phyloP scores from a whole-genome alignment of 108 stramenopile genomes.

The Schizochytrium sp. region DNA sequence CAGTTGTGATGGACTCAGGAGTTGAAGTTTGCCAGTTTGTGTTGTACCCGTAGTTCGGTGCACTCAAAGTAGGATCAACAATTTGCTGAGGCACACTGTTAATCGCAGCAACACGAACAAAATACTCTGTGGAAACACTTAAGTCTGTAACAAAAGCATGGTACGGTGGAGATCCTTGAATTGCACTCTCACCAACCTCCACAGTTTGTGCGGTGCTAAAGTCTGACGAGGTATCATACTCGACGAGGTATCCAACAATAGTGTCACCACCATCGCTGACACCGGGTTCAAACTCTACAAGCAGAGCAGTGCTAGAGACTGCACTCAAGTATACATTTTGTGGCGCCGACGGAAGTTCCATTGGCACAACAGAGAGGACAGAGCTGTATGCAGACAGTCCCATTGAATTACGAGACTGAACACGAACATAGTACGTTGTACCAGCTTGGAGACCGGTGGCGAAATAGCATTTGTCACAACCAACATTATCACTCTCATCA shows the following conservation, averaged over 20 bases:
- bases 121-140: slow-evolving; percentile 75
- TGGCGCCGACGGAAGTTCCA: slow-evolving; percentile 73
- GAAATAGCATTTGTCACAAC: slow-evolving; percentile 81
- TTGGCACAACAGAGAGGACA: slow-evolving; percentile 70
- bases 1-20: background rate
- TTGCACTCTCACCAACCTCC: background rate
- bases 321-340: slow-evolving; percentile 66
- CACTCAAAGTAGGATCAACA: background rate
- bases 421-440: slow-evolving; percentile 78
- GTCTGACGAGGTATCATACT: slow-evolving; percentile 78
- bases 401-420: slow-evolving; percentile 78
- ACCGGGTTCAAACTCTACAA: slow-evolving; percentile 78
- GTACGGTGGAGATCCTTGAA: slow-evolving; percentile 63
- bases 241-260: slow-evolving; percentile 77
- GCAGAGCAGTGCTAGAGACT: slow-evolving; percentile 71
- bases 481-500: slow-evolving; percentile 60
- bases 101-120: slow-evolving; percentile 74
- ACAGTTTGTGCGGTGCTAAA: slow-evolving; percentile 65
- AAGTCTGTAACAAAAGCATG: slow-evolving; percentile 68
- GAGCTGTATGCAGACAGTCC: slow-evolving; percentile 71
- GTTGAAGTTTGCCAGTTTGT: slow-evolving; percentile 57
- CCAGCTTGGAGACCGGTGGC: slow-evolving; percentile 76
- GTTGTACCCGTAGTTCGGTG: slow-evolving; percentile 47
- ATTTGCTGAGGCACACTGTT: slow-evolving; percentile 76
- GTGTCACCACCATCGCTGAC: slow-evolving; percentile 70